A percentile compares a stretch with the other conserved stretches of the same genome.
These are phyloP conservation scores for Pleurotus tuoliensis DNA, from an alignment of 768 basidiomycete genomes.

Conservation along the genomic window DNA sequence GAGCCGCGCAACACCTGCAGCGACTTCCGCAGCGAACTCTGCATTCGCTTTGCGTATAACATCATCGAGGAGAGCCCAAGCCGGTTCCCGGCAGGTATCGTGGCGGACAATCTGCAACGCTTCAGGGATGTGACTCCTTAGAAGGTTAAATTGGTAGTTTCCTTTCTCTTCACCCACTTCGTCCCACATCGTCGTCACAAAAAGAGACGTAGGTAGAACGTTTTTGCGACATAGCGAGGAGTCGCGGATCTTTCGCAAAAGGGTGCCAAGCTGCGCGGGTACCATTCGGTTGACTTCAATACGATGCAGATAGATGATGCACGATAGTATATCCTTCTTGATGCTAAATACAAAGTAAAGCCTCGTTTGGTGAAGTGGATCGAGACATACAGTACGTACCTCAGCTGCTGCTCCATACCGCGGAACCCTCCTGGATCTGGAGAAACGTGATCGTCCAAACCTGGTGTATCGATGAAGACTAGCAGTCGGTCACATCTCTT, in stretches of 20 bases:
- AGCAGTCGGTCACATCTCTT: not conserved
- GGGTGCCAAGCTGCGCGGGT: slow-evolving; percentile 37
- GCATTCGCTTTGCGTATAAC: not conserved
- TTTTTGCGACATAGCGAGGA: not conserved
- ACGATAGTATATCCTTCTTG: slow-evolving; percentile 14
- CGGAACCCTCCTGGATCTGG: not conserved
- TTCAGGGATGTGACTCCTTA: not conserved
- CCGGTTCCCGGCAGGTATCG: not conserved
- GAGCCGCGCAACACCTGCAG: not conserved
- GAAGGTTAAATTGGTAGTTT: not conserved
- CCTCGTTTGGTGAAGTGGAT: too few relatives aligned
- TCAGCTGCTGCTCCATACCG: not conserved
- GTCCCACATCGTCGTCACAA: slow-evolving; percentile 29
- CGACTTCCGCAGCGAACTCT: not conserved
- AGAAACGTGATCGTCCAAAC: slow-evolving; percentile 4
- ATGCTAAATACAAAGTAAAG: too few relatives aligned
- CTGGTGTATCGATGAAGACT: slow-evolving; percentile 10
- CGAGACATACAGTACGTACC: too few relatives aligned
- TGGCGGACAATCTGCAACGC: not conserved
- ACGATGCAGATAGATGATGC: slow-evolving; percentile 25
- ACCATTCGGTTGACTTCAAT: slow-evolving; percentile 34
- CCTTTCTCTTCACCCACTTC: slow-evolving; percentile 9
- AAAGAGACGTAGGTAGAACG: not conserved
- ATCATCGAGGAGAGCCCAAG: not conserved
- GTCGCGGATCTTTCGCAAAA: slow-evolving; percentile 11